These are phyloP conservation scores for Citrus glauca DNA, from an alignment of 345 rosid genomes.

Conservation along the genomic window DNA sequence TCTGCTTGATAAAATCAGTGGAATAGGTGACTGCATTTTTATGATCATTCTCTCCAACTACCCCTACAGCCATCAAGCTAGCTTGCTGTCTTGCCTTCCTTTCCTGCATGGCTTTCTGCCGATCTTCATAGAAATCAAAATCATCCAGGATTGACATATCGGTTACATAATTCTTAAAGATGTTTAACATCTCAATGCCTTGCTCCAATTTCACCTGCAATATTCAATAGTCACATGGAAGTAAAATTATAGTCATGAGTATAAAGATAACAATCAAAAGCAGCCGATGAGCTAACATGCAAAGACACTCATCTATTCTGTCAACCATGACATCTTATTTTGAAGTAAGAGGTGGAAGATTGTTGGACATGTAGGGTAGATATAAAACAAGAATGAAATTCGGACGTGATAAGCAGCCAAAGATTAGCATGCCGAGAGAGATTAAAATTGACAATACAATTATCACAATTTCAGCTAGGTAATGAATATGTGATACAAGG, in stretches of 20 bases:
- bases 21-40: conserved; percentile 36
- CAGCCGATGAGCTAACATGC: neutral
- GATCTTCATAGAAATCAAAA: conserved; percentile 80
- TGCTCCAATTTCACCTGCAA: conserved; percentile 82
- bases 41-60: conserved; percentile 52
- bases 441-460: neutral
- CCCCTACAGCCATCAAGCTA: conserved; percentile 41
- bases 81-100: conserved; percentile 72
- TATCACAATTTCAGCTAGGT: neutral
- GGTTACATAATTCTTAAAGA: conserved; percentile 65
- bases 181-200: conserved; percentile 72
- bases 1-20: conserved; percentile 64
- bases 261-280: neutral
- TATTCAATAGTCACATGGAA: conserved; percentile 4
- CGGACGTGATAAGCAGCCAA: neutral
- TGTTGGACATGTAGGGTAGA: neutral
- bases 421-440: neutral
- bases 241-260: neutral
- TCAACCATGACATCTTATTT: neutral
- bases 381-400: neutral
- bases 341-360: neutral
- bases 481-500: neutral
- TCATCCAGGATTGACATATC: conserved; percentile 80
- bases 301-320: neutral
- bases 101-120: conserved; percentile 79